phyloP scores from a whole-genome alignment of 2,329 filamentous ascomycete genomes.

The Raffaelea arxii region DNA sequence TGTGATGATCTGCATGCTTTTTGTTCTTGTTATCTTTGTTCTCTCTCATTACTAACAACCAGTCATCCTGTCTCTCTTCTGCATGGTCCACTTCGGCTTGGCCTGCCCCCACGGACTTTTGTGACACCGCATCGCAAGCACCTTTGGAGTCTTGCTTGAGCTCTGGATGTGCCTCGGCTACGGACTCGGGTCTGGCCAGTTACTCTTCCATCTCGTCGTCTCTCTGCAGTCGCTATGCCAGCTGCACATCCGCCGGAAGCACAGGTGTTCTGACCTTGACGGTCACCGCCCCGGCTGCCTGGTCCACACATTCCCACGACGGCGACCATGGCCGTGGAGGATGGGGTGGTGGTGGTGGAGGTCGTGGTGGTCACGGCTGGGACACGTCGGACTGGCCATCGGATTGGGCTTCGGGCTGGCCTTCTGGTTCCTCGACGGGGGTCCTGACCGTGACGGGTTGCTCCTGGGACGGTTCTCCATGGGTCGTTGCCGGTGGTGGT shows the following conservation, averaged over 20 bases:
- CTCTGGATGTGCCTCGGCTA: constrained; percentile 21
- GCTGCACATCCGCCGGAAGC: constrained; percentile 27
- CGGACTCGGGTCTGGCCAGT: constrained; percentile 16
- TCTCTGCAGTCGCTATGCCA: constrained; percentile 28
- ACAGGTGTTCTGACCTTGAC: constrained; percentile 30
- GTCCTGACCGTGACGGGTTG: constrained; percentile 32
- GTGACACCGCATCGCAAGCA: constrained; percentile 13
- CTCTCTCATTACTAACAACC: not conserved
- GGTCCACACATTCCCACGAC: constrained; percentile 10
- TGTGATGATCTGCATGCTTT: not conserved
- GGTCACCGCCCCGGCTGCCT: constrained; percentile 23
- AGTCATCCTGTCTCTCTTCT: constrained; percentile 34
- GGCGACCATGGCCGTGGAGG: constrained; percentile 2
- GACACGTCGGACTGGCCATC: not conserved
- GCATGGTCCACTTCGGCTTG: constrained; percentile 22
- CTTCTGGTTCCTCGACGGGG: too few species aligned
- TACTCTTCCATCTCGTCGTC: constrained; percentile 28
- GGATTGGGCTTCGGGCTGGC: constrained; percentile 6
- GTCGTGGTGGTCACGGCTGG: not conserved
- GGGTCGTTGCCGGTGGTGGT: constrained; percentile 26
- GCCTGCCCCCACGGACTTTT: constrained; percentile 22
- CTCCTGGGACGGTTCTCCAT: constrained; percentile 29
- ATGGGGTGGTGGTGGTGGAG: constrained; percentile 3
- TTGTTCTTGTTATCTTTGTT: not conserved
- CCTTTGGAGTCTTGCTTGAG: constrained; percentile 18